A percentile compares a stretch with the other conserved stretches of the same genome.
phyloP scores from a whole-genome alignment of 2,329 filamentous ascomycete genomes.

The Fusarium compactum region DNA sequence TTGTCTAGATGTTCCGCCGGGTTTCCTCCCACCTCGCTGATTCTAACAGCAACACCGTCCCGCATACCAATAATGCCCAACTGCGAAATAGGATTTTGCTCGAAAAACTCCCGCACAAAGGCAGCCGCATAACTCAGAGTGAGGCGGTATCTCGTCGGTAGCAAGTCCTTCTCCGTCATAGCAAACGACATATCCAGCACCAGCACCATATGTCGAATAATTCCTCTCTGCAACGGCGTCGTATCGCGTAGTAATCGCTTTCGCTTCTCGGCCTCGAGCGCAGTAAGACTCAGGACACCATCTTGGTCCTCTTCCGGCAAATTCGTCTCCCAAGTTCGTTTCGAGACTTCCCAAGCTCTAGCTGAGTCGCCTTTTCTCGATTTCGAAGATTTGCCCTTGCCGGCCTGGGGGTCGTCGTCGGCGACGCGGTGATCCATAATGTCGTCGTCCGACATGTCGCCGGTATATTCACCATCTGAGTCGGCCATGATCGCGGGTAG shows the following conservation, averaged over 20 bases:
- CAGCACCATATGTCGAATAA: conserved; percentile 94
- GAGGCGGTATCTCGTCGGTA: conserved; percentile 87
- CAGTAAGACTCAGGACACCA: conserved; percentile 81
- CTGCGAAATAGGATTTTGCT: conserved; percentile 98
- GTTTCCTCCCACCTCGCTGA: conserved; percentile 93
- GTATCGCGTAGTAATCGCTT: conserved; percentile 88
- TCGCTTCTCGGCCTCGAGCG: conserved; percentile 85
- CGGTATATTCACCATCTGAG: conserved; percentile 78
- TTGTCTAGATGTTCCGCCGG: conserved; percentile 87
- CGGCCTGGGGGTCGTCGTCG: conserved; percentile 51
- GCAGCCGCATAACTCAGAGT: conserved; percentile 85
- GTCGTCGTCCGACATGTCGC: conserved; percentile 74
- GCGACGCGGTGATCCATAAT: conserved; percentile 63
- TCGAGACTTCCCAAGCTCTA: conserved; percentile 75
- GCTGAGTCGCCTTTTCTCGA: conserved; percentile 55
- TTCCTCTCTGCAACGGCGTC: conserved; percentile 93
- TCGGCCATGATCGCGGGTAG: conserved; percentile 69
- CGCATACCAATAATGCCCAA: conserved; percentile 93
- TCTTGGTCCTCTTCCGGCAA: conserved; percentile 78
- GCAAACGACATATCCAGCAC: conserved; percentile 92
- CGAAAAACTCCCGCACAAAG: conserved; percentile 95
- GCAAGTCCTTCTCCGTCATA: conserved; percentile 94
- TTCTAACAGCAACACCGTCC: conserved; percentile 85
- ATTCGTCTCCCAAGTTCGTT: conserved; percentile 78
- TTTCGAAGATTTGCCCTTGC: conserved; percentile 47